phyloP scores from a whole-genome alignment of 352 stramenopile species.

The Phytophthora constricta region DNA sequence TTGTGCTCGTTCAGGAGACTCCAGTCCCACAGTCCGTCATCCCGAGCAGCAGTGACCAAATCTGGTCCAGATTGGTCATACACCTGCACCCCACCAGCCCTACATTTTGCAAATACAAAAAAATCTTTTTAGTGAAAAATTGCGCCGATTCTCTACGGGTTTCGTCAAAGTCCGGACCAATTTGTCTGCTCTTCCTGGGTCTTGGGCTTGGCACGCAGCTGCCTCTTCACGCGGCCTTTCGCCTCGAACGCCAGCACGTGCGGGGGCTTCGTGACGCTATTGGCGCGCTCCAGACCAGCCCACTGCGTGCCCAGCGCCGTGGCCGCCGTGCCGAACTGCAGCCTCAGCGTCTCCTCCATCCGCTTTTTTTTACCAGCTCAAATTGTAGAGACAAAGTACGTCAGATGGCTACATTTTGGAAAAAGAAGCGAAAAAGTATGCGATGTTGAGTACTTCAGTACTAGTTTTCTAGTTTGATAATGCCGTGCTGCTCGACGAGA shows the following conservation, averaged over 20 bases:
- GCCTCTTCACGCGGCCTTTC: slow-evolving; percentile 52
- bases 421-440: too few relatives aligned
- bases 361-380: neutral
- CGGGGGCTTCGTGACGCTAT: slow-evolving; percentile 45
- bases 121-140: neutral
- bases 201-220: slow-evolving; percentile 21
- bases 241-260: slow-evolving; percentile 78
- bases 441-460: too few relatives aligned
- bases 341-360: slow-evolving; percentile 63
- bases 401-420: slow-evolving; percentile 17
- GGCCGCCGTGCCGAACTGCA: slow-evolving; percentile 77
- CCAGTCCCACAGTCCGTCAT: slow-evolving; percentile 69
- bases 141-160: neutral
- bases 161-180: slow-evolving; percentile 40
- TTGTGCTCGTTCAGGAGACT: slow-evolving; percentile 53
- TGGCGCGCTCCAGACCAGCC: slow-evolving; percentile 50
- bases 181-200: slow-evolving; percentile 39
- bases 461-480: too few relatives aligned
- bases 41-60: neutral
- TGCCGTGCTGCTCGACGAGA: too few relatives aligned
- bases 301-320: slow-evolving; percentile 75
- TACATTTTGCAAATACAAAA: slow-evolving; percentile 30
- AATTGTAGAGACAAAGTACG: neutral
- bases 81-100: slow-evolving; percentile 65
- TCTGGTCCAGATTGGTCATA: slow-evolving; percentile 58